Base-by-base conservation (phyloP, 2,329 filamentous ascomycete genomes). In the Ceratocystiopsis sp. region DNA sequence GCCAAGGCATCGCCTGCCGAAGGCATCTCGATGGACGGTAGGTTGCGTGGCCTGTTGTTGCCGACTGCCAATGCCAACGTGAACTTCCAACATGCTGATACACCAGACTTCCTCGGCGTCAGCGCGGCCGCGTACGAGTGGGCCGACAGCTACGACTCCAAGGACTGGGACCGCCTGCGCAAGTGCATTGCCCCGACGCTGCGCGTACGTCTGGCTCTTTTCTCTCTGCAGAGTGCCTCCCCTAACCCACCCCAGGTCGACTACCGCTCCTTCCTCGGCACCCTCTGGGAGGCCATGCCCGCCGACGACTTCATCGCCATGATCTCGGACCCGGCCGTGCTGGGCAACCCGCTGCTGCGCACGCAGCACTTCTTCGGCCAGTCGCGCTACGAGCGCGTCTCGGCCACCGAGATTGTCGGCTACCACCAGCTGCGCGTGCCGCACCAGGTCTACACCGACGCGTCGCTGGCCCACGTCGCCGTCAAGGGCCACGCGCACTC, bases 301-400 rank as follows among this genome's bases (percentile, higher is more conserved):
- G 70, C 72, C 1, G 65, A 70, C 3, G 71, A 78, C n/a, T 80
- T 69, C 60, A 61, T 78, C 54, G 53, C 58, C 49, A 77, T 79
- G 72, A 62, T 75, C 50, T 72, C 71, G 21, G 64, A 67, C 53
- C 59, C 62, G 17, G 58, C 63, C 3, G 73, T 80, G 47, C 62
- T 80, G 21, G 75, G 76, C 46, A 71, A 78, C 59, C 67, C 67
- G 33, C 65, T 71, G 17, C 62, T 80, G 45, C 71, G 69, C 57
- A 80, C 75, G 8, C 76, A 80, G 57, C 76, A 80, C 59, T 69
- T 79, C 52, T 68, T 79, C 51, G 73, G 74, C 42, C 68, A 64
- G 33, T 66, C 68, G 16, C 68, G 69, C 57, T 78, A 69, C 68
- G 65, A 73, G 54, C 67, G 65, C 50, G 55, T 75, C 35, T 71